Base-by-base conservation (phyloP, 192 early-diverging fungal genomes). In the Backusella westeae region DNA sequence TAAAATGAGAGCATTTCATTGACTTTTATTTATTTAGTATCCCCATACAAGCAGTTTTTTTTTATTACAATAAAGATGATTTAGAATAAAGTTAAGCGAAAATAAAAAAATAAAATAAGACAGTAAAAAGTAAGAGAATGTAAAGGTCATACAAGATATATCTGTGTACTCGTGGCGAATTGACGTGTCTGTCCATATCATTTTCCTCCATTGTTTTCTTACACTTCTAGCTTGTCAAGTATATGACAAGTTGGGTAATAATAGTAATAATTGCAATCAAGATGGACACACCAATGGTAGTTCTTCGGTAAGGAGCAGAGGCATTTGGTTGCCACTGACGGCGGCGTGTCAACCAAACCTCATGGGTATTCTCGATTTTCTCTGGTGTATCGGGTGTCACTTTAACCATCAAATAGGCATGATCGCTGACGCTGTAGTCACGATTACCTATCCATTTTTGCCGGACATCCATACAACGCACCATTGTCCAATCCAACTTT, bases 401-500 rank as follows among this genome's bases (percentile, higher is more conserved):
- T 35, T 89, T 85, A 0, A 93, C 80, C 59, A 91, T 83, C 34
- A 95, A 74, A 81, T 90, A 93, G 38, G 89, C 88, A 76, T 95
- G 93, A 78, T 95, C 93, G 23, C 90, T 90, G 10, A 85, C 88
- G 1, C 75, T 69, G 77, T 90, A 93, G 73, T 90, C 85, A 49
- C 84, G 73, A 77, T 95, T 95, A 19, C 87, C 91, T 78, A 89
- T 89, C 74, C 79, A 77, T 39, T 86, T 77, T 4, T 78, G 71
- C 12, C 85, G 75, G 9, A 90, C 86, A 2, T 84, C 72, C 59
- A 93, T 72, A 68, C 89, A 84, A 69, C 85, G 83, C 69, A 91
- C 77, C 69, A 95, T 83, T 4, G 92, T 88, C 86, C 91, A 93
- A 77, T 95, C 93, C 9, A 91, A 85, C 67, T 93, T 95, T 15